Evolutionary conservation across 768 basidiomycete genomes (phyloP), one percentile per base, ranked within the genome.

Genomic region (Lactarius sanguifluus): DNA sequence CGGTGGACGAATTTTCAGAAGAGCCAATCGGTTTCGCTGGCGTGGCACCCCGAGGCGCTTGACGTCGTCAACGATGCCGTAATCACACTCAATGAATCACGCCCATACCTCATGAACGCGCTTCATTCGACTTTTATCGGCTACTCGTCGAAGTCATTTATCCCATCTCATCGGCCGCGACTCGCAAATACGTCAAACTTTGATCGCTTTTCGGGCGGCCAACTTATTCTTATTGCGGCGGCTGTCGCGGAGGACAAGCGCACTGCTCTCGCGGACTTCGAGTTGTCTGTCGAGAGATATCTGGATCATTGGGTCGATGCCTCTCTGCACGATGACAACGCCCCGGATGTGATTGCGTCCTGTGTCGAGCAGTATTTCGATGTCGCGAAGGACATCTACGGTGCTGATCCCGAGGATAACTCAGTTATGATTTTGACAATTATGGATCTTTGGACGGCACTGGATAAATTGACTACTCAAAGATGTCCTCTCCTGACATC

Each of bases 191-290:
- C 4, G 23, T 23, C 1, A 12, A 1, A 25, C 12, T 50, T 50
- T 15, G 0, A 23, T 50, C 12, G 2, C 23, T 15, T 50, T 50
- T 5, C 23, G 23, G 23, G 5, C 23, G 47, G 47, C 9, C 9
- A 1, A 25, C 23, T 50, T 25, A 8, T 34, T 34, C 6, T 34
- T 34, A 9, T 10, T 36, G 34, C 47, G 12, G 47, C 47, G 12
- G 47, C 47, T 50, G 5, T 25, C 23, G 47, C 47, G 23, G 23
- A 50, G 23, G 47, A 50, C 23, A 23, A 50, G 23, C 47, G 23
- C 23, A 52, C 23, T 52, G 50, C 50, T 15, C 50, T 52, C 50
- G 50, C 25, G 13, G 50, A 52, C 50, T 52, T 52, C 50, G 50
- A 52, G 50, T 52, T 25, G 50, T 25, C 23, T 1, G 50, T 52